A percentile compares a stretch with the other conserved stretches of the same genome.
Conservation (phyloP, 345 rosid genomes). For the rapeseed (Brassica napus) region DNA sequence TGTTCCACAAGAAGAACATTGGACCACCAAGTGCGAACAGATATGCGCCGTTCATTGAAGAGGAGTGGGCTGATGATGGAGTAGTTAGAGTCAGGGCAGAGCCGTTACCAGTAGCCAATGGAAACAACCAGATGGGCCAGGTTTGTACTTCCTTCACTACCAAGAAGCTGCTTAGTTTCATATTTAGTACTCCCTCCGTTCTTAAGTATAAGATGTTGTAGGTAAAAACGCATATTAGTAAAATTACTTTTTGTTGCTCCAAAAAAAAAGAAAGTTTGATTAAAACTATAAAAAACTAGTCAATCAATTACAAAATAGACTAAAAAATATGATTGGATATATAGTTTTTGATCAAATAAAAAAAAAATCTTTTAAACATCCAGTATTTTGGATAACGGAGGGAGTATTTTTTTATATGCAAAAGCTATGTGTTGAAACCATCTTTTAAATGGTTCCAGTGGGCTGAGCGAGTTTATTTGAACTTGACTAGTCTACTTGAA, state of each 20-base stretch:
- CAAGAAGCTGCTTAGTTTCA: conserved; percentile 3
- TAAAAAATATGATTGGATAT: too few species aligned
- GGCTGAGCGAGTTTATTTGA: conserved; percentile 15
- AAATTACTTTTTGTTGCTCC: too few species aligned
- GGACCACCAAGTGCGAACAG: conserved; percentile 90
- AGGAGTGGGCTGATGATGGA: conserved; percentile 68
- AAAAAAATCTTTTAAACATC: too few species aligned
- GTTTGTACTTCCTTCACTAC: conserved; percentile 40
- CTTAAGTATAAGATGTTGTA: too few species aligned
- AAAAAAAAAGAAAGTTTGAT: too few species aligned
- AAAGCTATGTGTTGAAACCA: neutral
- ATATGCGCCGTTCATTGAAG: conserved; percentile 80
- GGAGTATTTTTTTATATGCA: neutral
- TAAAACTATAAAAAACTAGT: too few species aligned
- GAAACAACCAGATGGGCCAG: conserved; percentile 42
- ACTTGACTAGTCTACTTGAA: conserved; percentile 11
- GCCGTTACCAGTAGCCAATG: conserved; percentile 35
- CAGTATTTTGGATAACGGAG: too few species aligned
- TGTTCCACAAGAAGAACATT: conserved; percentile 85
- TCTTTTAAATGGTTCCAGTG: conserved; percentile 15
- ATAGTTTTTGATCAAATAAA: too few species aligned
- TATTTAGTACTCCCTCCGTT: neutral
- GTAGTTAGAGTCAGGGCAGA: conserved; percentile 44
- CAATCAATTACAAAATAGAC: too few species aligned
- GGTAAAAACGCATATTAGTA: too few species aligned